A percentile compares a stretch with the other conserved stretches of the same genome.
Conservation (phyloP, 129 eudicot species). For the Centaurea solstitialis region DNA sequence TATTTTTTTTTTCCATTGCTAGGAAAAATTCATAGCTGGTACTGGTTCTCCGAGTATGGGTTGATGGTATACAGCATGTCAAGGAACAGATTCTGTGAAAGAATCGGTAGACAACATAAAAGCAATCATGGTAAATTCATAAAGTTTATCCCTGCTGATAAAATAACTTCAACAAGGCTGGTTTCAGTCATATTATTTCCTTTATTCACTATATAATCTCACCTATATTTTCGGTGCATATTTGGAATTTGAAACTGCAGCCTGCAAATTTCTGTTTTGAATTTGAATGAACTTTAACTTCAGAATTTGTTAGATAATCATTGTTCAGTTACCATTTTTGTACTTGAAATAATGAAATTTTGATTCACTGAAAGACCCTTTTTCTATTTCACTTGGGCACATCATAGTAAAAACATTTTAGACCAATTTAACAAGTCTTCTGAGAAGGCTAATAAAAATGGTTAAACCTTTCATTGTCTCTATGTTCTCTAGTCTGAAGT, state of each 20-base stretch:
- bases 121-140: slow-evolving; percentile 79
- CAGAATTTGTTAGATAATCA: neutral
- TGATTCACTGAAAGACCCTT: neutral
- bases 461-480: neutral
- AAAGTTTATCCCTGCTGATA: neutral
- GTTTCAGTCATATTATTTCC: neutral
- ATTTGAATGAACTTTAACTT: neutral
- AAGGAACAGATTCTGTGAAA: slow-evolving; percentile 81
- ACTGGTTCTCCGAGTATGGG: slow-evolving; percentile 87
- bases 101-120: slow-evolving; percentile 94
- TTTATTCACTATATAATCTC: neutral
- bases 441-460: neutral
- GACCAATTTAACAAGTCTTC: neutral
- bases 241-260: neutral
- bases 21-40: slow-evolving; percentile 95
- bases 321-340: neutral
- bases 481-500: neutral
- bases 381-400: neutral
- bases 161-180: slow-evolving; percentile 7
- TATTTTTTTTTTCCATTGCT: slow-evolving; percentile 17
- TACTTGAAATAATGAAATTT: neutral
- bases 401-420: neutral
- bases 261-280: slow-evolving; percentile 1
- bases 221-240: neutral
- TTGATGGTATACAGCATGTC: slow-evolving; percentile 90